A percentile compares a stretch with the other conserved stretches of the same genome.
phyloP scores from a whole-genome alignment of 345 rosid species.

The Acer yangbiense region DNA sequence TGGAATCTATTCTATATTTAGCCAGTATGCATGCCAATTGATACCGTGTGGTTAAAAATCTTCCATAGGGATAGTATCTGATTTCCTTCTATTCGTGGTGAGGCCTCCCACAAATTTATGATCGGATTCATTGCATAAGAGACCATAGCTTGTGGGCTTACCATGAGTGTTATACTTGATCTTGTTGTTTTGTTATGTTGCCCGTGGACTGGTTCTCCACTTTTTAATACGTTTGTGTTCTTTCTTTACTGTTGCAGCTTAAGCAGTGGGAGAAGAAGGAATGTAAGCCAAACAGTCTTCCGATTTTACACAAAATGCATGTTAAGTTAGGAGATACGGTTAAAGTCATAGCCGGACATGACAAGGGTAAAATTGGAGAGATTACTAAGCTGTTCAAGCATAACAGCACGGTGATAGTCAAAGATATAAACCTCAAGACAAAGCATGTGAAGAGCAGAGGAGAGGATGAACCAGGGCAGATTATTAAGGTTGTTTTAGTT shows the following conservation, averaged over 20 bases:
- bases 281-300: conserved; percentile 94
- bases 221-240: background rate
- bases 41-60: background rate
- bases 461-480: conserved; percentile 87
- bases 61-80: background rate
- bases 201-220: background rate
- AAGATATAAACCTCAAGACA: conserved; percentile 86
- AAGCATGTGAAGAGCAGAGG: conserved; percentile 90
- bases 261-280: conserved; percentile 90
- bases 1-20: background rate
- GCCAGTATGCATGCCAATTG: background rate
- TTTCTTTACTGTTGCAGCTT: conserved; percentile 45
- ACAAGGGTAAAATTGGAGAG: conserved; percentile 89
- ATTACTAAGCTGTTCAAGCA: conserved; percentile 67
- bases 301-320: conserved; percentile 84
- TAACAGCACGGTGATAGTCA: conserved; percentile 73
- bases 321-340: conserved; percentile 90
- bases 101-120: background rate
- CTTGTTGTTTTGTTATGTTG: background rate
- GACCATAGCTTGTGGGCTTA: background rate
- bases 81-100: background rate
- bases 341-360: conserved; percentile 78
- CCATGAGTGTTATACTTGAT: background rate
- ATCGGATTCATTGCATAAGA: conserved; percentile 2
- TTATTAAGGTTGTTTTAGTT: conserved; percentile 58